Percentiles rank a stretch among this genome's conserved stretches.
Conservation (phyloP, 306 rosid species). For the Cyamopsis tetragonoloba region DNA sequence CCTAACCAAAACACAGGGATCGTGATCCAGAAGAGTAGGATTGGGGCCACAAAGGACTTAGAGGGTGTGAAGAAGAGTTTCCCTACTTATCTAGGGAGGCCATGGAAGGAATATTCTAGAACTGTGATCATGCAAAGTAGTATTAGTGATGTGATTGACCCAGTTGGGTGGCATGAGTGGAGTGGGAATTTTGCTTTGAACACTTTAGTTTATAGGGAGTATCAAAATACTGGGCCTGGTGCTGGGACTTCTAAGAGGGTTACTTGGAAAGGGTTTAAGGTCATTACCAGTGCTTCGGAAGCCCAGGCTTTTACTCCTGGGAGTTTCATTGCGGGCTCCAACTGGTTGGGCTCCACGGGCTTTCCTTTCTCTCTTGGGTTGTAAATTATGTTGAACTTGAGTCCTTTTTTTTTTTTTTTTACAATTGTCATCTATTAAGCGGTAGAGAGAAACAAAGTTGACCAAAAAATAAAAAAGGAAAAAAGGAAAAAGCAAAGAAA, state of each 20-base stretch:
- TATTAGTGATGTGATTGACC: slow-evolving; percentile 58
- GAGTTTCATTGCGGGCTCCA: slow-evolving; percentile 56
- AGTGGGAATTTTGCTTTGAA: slow-evolving; percentile 63
- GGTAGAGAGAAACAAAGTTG: background rate
- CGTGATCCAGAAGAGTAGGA: slow-evolving; percentile 68
- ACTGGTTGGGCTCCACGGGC: slow-evolving; percentile 64
- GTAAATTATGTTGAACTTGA: slow-evolving; percentile 19
- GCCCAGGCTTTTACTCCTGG: slow-evolving; percentile 59
- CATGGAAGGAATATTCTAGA: slow-evolving; percentile 87
- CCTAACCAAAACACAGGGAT: slow-evolving; percentile 95
- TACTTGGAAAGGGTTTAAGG: slow-evolving; percentile 66
- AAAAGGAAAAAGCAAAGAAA: background rate
- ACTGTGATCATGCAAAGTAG: slow-evolving; percentile 64
- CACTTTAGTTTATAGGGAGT: slow-evolving; percentile 69
- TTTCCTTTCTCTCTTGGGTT: slow-evolving; percentile 77
- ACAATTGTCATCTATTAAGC: background rate
- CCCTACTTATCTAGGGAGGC: slow-evolving; percentile 72
- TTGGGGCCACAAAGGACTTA: slow-evolving; percentile 75
- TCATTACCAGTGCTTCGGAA: slow-evolving; percentile 52
- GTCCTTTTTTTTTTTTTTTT: background rate
- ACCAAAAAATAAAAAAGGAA: background rate
- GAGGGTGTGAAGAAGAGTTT: slow-evolving; percentile 33
- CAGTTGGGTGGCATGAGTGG: slow-evolving; percentile 84
- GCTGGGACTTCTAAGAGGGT: slow-evolving; percentile 64
- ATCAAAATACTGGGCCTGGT: slow-evolving; percentile 67